These are phyloP conservation scores for Collybiopsis confluens DNA, from an alignment of 768 basidiomycete species.

Conservation along the genomic window DNA sequence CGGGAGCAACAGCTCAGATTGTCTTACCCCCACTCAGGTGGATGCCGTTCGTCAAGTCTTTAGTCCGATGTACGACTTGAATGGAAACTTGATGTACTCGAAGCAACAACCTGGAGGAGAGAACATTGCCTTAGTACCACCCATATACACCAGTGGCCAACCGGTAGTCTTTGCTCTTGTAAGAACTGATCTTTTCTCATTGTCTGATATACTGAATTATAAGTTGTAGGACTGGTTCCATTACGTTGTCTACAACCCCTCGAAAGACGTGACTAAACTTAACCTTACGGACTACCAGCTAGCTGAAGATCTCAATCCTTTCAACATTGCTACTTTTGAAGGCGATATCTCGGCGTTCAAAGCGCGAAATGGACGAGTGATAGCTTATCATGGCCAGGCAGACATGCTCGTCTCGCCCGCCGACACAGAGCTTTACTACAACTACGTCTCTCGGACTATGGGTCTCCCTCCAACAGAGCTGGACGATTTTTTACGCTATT, in stretches of 20 bases:
- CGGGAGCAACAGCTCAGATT: not conserved
- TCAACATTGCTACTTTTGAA: constrained; percentile 8
- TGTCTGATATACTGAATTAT: not conserved
- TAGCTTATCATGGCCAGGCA: constrained; percentile 14
- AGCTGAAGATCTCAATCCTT: not conserved
- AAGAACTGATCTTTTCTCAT: not conserved
- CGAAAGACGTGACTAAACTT: not conserved
- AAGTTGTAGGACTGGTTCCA: not conserved
- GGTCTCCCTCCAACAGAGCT: constrained; percentile 8
- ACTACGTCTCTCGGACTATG: constrained; percentile 13
- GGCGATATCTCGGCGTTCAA: constrained; percentile 12
- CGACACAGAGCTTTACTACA: constrained; percentile 12
- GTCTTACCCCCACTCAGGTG: constrained; percentile 14
- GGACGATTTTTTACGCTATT: constrained; percentile 19
- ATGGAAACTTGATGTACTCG: constrained; percentile 8
- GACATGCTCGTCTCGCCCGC: constrained; percentile 14
- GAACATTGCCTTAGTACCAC: not conserved
- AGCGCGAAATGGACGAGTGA: constrained; percentile 15
- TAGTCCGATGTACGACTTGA: constrained; percentile 9
- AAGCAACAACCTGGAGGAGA: constrained; percentile 12
- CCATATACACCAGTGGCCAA: not conserved
- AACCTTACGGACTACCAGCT: not conserved
- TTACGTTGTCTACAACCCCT: not conserved
- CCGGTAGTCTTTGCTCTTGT: not conserved
- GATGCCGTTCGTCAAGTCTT: constrained; percentile 11